A percentile compares a stretch with the other conserved stretches of the same genome.
Conservation (phyloP, 1,284 basidiomycete genomes). For the Rhodotorula sp. region DNA sequence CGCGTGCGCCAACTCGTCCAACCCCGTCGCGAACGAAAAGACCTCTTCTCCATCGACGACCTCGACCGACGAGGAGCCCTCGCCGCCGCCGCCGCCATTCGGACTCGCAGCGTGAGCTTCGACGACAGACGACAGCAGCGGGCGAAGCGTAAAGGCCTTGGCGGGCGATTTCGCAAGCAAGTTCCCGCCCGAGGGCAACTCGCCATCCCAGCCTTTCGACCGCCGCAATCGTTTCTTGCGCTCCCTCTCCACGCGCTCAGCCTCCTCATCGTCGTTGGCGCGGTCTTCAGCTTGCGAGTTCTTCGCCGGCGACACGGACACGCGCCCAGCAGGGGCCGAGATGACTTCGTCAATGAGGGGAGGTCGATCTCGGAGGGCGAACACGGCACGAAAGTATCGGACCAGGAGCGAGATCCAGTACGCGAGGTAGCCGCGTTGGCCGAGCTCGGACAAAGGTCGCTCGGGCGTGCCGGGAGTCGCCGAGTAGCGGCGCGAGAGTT, state of each 20-base stretch:
- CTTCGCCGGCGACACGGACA: not conserved
- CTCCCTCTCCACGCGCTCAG: not conserved
- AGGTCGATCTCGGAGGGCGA: constrained; percentile 20
- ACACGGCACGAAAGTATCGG: constrained; percentile 61
- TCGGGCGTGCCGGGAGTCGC: constrained; percentile 84
- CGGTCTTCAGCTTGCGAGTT: constrained; percentile 1
- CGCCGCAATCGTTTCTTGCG: constrained; percentile 5
- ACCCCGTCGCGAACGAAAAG: constrained; percentile 25
- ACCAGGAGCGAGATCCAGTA: constrained; percentile 87
- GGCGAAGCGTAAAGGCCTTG: constrained; percentile 26
- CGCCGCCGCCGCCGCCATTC: not conserved
- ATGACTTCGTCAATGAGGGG: constrained; percentile 22
- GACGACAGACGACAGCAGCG: not conserved
- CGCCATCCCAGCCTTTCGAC: constrained; percentile 29
- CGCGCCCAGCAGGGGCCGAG: not conserved
- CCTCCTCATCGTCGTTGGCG: not conserved
- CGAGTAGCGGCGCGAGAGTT: constrained; percentile 73
- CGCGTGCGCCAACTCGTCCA: constrained; percentile 27
- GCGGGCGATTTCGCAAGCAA: constrained; percentile 10
- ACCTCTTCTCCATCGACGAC: constrained; percentile 3
- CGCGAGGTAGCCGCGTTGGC: constrained; percentile 83
- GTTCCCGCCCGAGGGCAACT: constrained; percentile 9
- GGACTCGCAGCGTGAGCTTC: constrained; percentile 4
- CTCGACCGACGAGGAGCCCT: not conserved
- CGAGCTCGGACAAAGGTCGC: constrained; percentile 88